phyloP scores from a whole-genome alignment of 2,329 filamentous ascomycete species.

The Xylariaceae sp. region DNA sequence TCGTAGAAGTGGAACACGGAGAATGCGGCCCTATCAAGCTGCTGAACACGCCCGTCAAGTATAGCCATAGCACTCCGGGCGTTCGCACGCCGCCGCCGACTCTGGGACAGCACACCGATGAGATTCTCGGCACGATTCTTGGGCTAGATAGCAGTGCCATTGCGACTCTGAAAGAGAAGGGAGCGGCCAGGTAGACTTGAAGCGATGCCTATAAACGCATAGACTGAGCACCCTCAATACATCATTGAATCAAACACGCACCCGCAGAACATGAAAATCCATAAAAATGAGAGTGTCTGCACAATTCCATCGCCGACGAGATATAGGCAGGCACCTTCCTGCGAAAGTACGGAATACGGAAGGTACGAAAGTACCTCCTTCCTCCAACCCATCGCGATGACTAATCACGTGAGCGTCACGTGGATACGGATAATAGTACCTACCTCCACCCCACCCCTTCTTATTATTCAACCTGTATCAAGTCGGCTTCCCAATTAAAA shows the following conservation, averaged over 20 bases:
- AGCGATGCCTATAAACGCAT: not conserved
- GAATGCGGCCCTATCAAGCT: constrained; percentile 80
- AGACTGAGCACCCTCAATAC: not conserved
- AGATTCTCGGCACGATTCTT: constrained; percentile 62
- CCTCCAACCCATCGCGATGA: not conserved
- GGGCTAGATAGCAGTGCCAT: constrained; percentile 58
- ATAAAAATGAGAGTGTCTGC: too few species aligned
- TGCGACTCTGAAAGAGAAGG: constrained; percentile 55
- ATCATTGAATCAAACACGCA: not conserved
- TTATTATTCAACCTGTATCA: not conserved
- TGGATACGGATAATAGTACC: not conserved
- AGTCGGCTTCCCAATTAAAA: not conserved
- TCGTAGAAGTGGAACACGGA: constrained; percentile 78
- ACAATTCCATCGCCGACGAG: too few species aligned
- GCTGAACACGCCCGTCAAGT: constrained; percentile 93
- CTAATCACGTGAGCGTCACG: constrained; percentile 9
- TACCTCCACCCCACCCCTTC: constrained; percentile 13
- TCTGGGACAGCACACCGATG: constrained; percentile 80
- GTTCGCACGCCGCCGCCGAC: constrained; percentile 76
- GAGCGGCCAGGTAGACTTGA: constrained; percentile 52
- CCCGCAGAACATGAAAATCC: too few species aligned
- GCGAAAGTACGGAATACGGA: too few species aligned
- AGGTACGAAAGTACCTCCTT: not conserved
- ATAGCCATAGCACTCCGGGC: constrained; percentile 72
- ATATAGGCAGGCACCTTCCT: too few species aligned